Evolutionary conservation across 305 asterid species (phyloP), one percentile per base, ranked within the genome.

Genomic region (Plantago rigida): DNA sequence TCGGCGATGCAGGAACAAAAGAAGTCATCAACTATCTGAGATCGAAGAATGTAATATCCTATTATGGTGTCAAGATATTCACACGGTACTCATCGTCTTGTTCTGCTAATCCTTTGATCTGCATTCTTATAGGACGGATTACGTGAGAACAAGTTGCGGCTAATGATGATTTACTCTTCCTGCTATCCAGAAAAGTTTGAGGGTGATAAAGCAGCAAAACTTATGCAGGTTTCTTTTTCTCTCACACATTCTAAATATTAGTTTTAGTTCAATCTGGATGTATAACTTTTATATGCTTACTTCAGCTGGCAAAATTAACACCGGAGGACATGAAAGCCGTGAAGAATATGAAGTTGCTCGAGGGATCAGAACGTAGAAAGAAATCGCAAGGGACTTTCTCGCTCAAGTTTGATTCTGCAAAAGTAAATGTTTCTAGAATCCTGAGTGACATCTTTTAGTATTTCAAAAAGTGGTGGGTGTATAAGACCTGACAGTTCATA

Each of bases 1-100:
- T 93, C 74, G 99, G 99, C 17, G 97, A 93, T 81, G 97, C 99
- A 65, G 99, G 89, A 77, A 78, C 96, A 12, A 93, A 93, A 78
- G 99, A 93, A 85, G 81, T 93, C 49, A 82, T 93, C 76, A 78
- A 62, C 60, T 87, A 68, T 76, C 71, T 93, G 59, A 81, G 95
- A 81, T 8, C 80, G 1, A 78, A 85, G 36, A 84, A 71, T 88
- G 99, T 93, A 68, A 70, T 62, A 59, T 17, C 56, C 47, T 73
- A 63, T 47, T 29, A 51, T 58, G 24, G 26, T 59, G 36, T 62
- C 62, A 55, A 64, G 49, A 62, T n/a, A 44, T 66, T 34, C 4
- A 7, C 39, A 44, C 29, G 48, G 39, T 62, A 26, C 46, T 47
- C 58, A 63, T 24, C 10, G 60, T 69, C 60, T 51, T 3, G 60